Evolutionary conservation across 1,139 yeast species (phyloP).

Genomic region (Magnusiomyces suaveolens): DNA sequence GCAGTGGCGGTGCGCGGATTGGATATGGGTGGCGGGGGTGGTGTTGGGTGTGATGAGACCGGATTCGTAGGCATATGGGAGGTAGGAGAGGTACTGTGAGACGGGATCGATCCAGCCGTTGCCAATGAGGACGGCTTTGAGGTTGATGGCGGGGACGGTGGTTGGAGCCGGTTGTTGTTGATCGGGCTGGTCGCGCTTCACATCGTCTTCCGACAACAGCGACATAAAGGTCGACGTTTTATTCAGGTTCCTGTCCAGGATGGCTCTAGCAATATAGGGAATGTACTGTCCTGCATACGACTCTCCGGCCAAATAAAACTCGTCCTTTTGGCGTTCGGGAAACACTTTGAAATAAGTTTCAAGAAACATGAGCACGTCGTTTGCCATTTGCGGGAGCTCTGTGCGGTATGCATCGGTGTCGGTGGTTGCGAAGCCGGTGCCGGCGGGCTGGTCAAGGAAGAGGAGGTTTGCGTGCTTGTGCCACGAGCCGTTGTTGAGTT

Average conservation of each 20-base stretch:
- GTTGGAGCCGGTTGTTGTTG: too few species aligned
- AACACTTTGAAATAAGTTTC: slow-evolving; percentile 58
- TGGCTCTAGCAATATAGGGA: slow-evolving; percentile 69
- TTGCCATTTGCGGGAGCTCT: slow-evolving; percentile 47
- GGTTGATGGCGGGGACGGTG: too few species aligned
- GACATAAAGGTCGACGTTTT: slow-evolving; percentile 11
- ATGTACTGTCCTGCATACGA: slow-evolving; percentile 96
- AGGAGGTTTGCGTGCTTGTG: slow-evolving; percentile 66
- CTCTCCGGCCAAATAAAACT: slow-evolving; percentile 81
- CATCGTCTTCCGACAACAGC: slow-evolving; percentile 7
- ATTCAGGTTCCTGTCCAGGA: slow-evolving; percentile 42
- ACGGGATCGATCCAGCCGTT: slow-evolving; percentile 94
- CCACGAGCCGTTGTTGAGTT: slow-evolving; percentile 72
- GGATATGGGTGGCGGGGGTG: slow-evolving; percentile 26
- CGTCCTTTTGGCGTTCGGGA: slow-evolving; percentile 60
- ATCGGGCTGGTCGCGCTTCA: too few species aligned
- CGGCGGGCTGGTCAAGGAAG: slow-evolving; percentile 90
- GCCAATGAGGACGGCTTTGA: slow-evolving; percentile 69
- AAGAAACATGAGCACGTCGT: slow-evolving; percentile 56
- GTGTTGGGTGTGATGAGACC: slow-evolving; percentile 41
- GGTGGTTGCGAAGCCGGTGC: slow-evolving; percentile 75
- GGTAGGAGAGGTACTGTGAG: slow-evolving; percentile 69
- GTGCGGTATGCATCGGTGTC: slow-evolving; percentile 43
- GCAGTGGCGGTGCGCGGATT: slow-evolving; percentile 27
- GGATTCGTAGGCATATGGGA: slow-evolving; percentile 58